Base-by-base conservation (phyloP, 257 asterid genomes). In the Ajuga chamaepitys region DNA sequence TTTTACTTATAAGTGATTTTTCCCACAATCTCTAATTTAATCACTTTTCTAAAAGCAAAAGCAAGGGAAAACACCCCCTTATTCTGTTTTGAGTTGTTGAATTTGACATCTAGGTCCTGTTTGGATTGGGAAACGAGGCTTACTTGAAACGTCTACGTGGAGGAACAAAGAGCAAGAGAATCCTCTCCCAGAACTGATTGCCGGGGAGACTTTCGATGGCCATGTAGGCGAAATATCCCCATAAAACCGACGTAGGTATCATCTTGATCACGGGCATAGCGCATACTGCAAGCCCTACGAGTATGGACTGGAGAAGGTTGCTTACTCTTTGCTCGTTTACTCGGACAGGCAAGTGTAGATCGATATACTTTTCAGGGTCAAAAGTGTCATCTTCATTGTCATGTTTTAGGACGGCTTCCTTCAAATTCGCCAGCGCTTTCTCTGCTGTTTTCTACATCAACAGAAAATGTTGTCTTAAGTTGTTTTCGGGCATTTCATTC, bases 201-300 rank as follows among this genome's bases (percentile, higher is more conserved):
- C 98, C 96, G 0, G 96, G 95, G 37, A 91, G 92, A 72, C 96
- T 85, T 50, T 91, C 98, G 7, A 85, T 83, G 41, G 96, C 95
- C 97, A 91, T 91, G 80, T 91, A 91, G 18, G 97, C 97, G 25
- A 91, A 91, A 74, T 88, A 91, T 12, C 97, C 97, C 97, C 97
- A 91, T 26, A 88, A 81, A 47, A 88, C 95, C 0, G 96, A 91
- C 14, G 95, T 88, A 1, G 97, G 97, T 34, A 88, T 88, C 91
- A 58, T 78, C 77, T 73, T 86, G 63, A 91, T 86, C 70, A 91
- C 76, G 9, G 95, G 96, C 82, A 86, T 78, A 13, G 85, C 93
- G 30, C 86, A 83, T 4, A 84, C 80, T 34, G 86, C 76, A 4
- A 85, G 34, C 9, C 89, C 97, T 58, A 88, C 93, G 1, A 88